Evolutionary conservation across 805 yeast species (phyloP), one percentile per base, ranked within the genome.

Genomic region (Sugiyamaella americana): DNA sequence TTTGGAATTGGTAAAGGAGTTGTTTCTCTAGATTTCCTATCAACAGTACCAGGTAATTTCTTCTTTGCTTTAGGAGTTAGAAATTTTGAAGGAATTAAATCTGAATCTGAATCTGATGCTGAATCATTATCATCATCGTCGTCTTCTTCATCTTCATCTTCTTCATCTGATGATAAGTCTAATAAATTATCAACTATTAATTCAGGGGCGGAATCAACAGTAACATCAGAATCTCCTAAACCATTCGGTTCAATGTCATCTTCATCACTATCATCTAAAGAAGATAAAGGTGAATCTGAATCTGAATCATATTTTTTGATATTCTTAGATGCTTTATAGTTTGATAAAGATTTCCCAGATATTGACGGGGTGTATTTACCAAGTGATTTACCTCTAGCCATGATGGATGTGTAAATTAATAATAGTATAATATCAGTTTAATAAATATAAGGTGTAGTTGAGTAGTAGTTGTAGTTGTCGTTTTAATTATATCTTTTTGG

Each of bases 201-300:
- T 18, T 44, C 44, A 5, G 54, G 52, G 6, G 48, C 39, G n/a
- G 42, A 35, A 17, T 46, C 52, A 16, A 41, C 51, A 13, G 51
- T 49, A 21, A 37, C 49, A 21, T 53, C 55, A 17, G 48, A 29
- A 40, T 51, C 58, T 6, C 41, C 47, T 16, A 46, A 48, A 18
- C 51, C 54, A 30, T 50, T 61, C 50, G 69, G 74, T 41, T 71
- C 74, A 48, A 71, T 71, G 30, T 63, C 63, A 3, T 56, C 61
- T 10, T 61, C 66, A 11, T 35, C 37, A 11, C 18, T 17, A 35
- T 35, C 37, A n/a, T 24, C 46, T 23, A 44, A 37, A 3, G 51
- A 43, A 3, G 45, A 42, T 20, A 32, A 37, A 17, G 46, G 26
- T 17, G 46, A 46, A n/a, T n/a, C n/a, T 13, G 47, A 49, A 16